Base-by-base conservation (phyloP, 2,329 filamentous ascomycete genomes). In the Sarocladiaceae sp. region DNA sequence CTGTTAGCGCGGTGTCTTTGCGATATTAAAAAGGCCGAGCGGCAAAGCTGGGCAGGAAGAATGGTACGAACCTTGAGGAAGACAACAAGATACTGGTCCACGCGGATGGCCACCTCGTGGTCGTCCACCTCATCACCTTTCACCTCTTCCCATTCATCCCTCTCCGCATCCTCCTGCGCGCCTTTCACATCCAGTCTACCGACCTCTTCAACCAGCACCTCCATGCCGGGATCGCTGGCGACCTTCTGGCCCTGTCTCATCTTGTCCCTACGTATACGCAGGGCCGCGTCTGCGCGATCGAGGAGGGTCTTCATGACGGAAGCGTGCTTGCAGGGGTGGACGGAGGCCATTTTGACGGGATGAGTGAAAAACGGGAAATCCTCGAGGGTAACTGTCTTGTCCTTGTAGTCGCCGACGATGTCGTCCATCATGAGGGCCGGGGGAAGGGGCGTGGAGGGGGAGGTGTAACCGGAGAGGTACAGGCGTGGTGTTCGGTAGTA, bases 311-410 rank as follows among this genome's bases (percentile, higher is more conserved):
- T 98, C 93, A 98, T 98, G 55, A 98, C 93, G 21, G 85, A 85
- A 9, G 93, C 93, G 62, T 98, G 93, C 62, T 93, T 94, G 78
- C 93, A 98, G 3, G 93, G 93, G 60, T 98, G 93, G 12, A 98
- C 87, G 24, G 85, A 93, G 26, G 91, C 93, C 79, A 96, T 98
- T 72, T 96, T 95, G 61, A 96, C 81, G 55, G 82, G 83, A 58
- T 87, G 84, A 52, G 88, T 85, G 62, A 94, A 93, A 71, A 95
- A 96, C 37, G 88, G 89, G 61, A 98, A 98, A 65, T 96, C 89
- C 62, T 98, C 93, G 47, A 97, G 81, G 2, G 93, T 98, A 48
- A 98, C 93, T 0, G 93, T 98, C 74, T 98, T 98, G 70, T 95
- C 89, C 62, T 94, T 94, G 73, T 95, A 95, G 70, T 95, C 89